Evolutionary conservation across 106 monocot genomes (phyloP).

Genomic region (Amphibolis antarctica): DNA sequence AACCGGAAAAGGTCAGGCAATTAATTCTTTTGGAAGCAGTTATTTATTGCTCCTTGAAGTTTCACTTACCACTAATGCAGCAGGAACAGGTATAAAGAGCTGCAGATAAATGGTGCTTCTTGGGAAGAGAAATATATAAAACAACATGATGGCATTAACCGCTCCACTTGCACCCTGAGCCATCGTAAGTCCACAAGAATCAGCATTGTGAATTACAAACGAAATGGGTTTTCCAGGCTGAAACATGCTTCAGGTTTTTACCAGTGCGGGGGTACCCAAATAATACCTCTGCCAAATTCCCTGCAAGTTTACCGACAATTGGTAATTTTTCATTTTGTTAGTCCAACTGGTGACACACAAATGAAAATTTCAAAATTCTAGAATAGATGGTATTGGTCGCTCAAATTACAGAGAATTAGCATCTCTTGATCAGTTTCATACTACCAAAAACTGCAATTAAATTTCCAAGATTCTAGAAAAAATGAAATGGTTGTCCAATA

Average conservation of each 20-base stretch:
- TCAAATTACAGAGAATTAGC: no score
- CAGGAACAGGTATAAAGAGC: slow-evolving; percentile 78
- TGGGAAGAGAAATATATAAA: slow-evolving; percentile 79
- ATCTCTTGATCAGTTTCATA: no score
- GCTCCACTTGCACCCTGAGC: slow-evolving; percentile 90
- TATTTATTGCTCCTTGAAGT: not conserved
- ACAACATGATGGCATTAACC: slow-evolving; percentile 80
- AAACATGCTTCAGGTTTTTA: slow-evolving; percentile 12
- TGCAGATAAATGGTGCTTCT: slow-evolving; percentile 53
- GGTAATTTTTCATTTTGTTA: not conserved
- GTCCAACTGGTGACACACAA: no score
- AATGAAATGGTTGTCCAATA: not conserved
- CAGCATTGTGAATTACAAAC: not conserved
- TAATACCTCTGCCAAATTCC: slow-evolving; percentile 21
- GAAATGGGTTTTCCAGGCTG: not conserved
- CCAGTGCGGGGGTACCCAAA: slow-evolving; percentile 51
- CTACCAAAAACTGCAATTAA: no score
- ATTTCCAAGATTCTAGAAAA: not conserved
- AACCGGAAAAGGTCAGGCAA: not conserved
- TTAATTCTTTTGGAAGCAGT: not conserved
- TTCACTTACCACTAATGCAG: slow-evolving; percentile 55
- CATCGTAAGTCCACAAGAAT: not conserved
- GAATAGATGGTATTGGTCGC: no score
- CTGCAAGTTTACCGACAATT: slow-evolving; percentile 32
- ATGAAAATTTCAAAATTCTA: no score